Percentiles rank a stretch among this genome's conserved stretches.
These are phyloP conservation scores for Parascedosporium putredinis DNA, from an alignment of 2,329 filamentous ascomycete species.

Conservation along the genomic window DNA sequence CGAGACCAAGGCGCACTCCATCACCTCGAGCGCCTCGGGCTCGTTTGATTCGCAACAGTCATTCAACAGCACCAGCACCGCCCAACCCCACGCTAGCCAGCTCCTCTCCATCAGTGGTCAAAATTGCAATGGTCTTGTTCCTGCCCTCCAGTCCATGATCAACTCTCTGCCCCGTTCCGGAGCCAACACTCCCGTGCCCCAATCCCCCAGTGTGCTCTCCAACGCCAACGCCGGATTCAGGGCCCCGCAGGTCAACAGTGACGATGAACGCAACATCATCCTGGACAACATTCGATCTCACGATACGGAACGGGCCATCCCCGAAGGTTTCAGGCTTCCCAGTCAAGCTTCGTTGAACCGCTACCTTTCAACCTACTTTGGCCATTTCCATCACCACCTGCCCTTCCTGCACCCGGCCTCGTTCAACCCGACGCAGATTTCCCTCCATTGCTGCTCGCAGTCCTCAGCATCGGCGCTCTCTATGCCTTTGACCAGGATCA, in stretches of 20 bases:
- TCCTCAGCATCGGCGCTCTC: constrained; percentile 87
- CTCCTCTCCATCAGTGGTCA: constrained; percentile 61
- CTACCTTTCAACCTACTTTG: constrained; percentile 92
- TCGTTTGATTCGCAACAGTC: constrained; percentile 60
- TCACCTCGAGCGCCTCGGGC: constrained; percentile 52
- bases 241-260: constrained; percentile 70
- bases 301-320: constrained; percentile 72
- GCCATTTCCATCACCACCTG: constrained; percentile 90
- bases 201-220: constrained; percentile 57
- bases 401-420: constrained; percentile 91
- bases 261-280: constrained; percentile 77
- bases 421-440: constrained; percentile 70
- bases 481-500: constrained; percentile 97
- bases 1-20: constrained; percentile 67
- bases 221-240: constrained; percentile 57
- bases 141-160: constrained; percentile 61
- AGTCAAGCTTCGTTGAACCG: constrained; percentile 73
- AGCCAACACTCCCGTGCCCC: constrained; percentile 59
- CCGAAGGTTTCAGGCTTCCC: constrained; percentile 83
- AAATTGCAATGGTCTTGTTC: constrained; percentile 46
- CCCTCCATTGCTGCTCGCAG: constrained; percentile 79
- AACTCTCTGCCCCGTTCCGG: constrained; percentile 60
- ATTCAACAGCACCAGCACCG: constrained; percentile 47
- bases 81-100: constrained; percentile 49
- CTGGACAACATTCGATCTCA: constrained; percentile 74